Base-by-base conservation (phyloP, 768 basidiomycete genomes). In the Termitomyces bulborhizus region DNA sequence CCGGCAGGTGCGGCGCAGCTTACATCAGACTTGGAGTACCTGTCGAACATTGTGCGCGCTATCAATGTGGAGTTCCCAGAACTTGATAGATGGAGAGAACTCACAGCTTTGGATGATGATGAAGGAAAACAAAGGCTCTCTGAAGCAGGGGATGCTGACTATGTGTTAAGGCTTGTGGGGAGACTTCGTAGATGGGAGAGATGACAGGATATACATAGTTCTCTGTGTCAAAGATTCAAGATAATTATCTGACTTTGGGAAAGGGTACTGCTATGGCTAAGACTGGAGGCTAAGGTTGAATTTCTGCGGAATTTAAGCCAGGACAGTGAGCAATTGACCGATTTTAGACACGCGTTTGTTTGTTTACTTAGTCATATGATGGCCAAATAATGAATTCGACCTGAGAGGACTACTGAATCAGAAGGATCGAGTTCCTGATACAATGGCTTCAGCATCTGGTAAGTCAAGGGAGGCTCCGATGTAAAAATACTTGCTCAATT, bases 41-140 rank as follows among this genome's bases (percentile, higher is more conserved):
- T 99, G 40, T 82, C 84, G 2, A 97, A 96, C 62, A 94, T 98
- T 46, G 88, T 94, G 34, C 77, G 85, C 46, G 94, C 93, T 27
- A 76, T 98, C 49, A 93, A 95, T 64, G 93, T 96, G 5, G 93
- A 96, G 61, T 86, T 79, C 63, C 81, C 82, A 6, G 87, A 86
- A 37, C 71, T 98, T 44, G 88, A 88, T 59, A 75, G 73, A 63
- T 98, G 96, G 96, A 84, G 80, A 67, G 80, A 81, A 48, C 84
- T 75, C 51, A 75, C 78, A n/a, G 83, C 81, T 37, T 69, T 87
- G 72, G 81, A 82, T 43, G 82, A 88, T 47, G 73, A 75, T 41
- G 75, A 74, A 46, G 75, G 76, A 4, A 70, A 61, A 50, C 70
- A 65, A 54, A 68, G 60, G 46, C 47, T 72, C 16, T 60, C 46